A percentile compares a stretch with the other conserved stretches of the same genome.
phyloP scores from a whole-genome alignment of 2,329 filamentous ascomycete species.

The Simplicillium sp. region DNA sequence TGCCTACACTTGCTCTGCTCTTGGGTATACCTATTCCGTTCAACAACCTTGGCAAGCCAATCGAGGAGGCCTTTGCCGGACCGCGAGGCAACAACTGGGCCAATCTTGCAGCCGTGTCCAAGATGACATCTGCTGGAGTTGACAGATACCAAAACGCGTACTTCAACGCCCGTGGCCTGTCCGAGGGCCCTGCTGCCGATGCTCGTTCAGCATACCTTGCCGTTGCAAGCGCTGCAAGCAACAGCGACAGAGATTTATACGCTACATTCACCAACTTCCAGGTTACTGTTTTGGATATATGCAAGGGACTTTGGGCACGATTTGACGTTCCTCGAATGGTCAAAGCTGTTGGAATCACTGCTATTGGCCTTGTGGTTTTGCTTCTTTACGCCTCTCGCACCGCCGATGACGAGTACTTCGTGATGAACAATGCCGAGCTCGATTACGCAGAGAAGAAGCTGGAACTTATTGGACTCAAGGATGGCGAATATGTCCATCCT shows the following conservation, averaged over 20 bases:
- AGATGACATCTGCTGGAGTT: constrained; percentile 74
- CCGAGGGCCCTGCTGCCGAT: constrained; percentile 40
- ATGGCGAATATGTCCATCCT: constrained; percentile 28
- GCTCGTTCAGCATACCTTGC: constrained; percentile 32
- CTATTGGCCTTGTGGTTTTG: constrained; percentile 57
- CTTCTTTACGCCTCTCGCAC: constrained; percentile 61
- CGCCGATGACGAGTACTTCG: constrained; percentile 42
- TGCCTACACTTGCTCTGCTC: constrained; percentile 81
- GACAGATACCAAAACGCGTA: constrained; percentile 84
- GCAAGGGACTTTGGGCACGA: constrained; percentile 79
- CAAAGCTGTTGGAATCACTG: constrained; percentile 64
- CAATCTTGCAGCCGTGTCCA: constrained; percentile 68
- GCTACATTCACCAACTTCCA: constrained; percentile 65
- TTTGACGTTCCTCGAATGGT: constrained; percentile 86
- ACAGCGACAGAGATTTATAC: constrained; percentile 31
- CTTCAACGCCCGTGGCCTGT: constrained; percentile 59
- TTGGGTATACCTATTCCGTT: constrained; percentile 89
- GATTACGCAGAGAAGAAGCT: constrained; percentile 50
- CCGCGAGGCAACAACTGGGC: constrained; percentile 59
- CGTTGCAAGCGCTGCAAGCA: constrained; percentile 35
- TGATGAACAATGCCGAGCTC: constrained; percentile 46
- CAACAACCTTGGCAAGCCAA: constrained; percentile 88
- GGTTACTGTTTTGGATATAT: constrained; percentile 65
- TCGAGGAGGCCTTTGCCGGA: constrained; percentile 86
- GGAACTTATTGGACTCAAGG: constrained; percentile 33